A percentile compares a stretch with the other conserved stretches of the same genome.
Conservation (phyloP, 2,329 filamentous ascomycete species). For the Hypoxylon sp. region DNA sequence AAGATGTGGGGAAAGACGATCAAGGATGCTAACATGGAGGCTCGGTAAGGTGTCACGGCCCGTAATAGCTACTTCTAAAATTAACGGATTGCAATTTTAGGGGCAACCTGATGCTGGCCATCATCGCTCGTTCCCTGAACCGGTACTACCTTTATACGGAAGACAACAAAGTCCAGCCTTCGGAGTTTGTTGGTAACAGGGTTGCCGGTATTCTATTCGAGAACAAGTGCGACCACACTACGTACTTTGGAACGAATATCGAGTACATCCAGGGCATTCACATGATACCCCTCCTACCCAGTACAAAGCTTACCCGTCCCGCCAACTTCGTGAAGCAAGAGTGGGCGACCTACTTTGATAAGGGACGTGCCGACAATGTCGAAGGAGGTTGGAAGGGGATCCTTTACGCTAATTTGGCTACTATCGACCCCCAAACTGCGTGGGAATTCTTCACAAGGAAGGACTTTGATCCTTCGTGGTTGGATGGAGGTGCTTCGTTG, state of each 20-base stretch:
- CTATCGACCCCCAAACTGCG: constrained; percentile 76
- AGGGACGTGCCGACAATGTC: constrained; percentile 73
- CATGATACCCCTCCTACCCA: constrained; percentile 76
- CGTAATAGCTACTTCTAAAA: neutral
- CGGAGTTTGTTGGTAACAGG: constrained; percentile 85
- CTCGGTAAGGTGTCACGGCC: constrained; percentile 62
- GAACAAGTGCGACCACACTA: constrained; percentile 94
- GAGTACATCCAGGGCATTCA: constrained; percentile 82
- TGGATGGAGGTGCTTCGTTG: constrained; percentile 85
- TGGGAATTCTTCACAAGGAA: constrained; percentile 80
- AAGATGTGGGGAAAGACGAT: constrained; percentile 93
- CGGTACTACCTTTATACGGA: constrained; percentile 85
- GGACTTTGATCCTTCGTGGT: constrained; percentile 74
- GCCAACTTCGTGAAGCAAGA: constrained; percentile 82
- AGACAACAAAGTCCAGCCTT: constrained; percentile 77
- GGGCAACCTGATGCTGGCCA: constrained; percentile 85
- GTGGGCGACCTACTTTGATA: constrained; percentile 83
- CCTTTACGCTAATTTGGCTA: constrained; percentile 83
- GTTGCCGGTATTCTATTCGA: constrained; percentile 82
- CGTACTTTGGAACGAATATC: constrained; percentile 82
- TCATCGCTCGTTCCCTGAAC: constrained; percentile 79
- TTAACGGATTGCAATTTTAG: constrained; percentile 50
- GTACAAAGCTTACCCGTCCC: constrained; percentile 74
- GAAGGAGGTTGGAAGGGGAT: constrained; percentile 88
- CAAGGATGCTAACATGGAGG: constrained; percentile 83